Conservation (phyloP, 257 asterid species). For the Lantana camara region DNA sequence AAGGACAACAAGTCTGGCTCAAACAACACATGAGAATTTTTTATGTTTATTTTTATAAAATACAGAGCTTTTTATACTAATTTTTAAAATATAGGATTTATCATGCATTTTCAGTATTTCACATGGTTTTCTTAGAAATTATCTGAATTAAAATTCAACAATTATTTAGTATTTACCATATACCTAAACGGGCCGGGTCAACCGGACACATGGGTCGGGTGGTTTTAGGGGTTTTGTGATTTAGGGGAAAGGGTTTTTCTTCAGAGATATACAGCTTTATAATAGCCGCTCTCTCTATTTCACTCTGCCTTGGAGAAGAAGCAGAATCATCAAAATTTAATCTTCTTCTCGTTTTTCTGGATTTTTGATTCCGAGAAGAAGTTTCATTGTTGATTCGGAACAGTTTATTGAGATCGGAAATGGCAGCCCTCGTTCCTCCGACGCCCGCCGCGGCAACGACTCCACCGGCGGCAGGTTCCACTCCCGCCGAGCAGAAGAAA, state of each 20-base stretch:
- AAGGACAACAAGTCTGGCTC: too few species aligned
- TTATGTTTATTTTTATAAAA: too few species aligned
- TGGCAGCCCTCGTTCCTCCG: constrained; percentile 63
- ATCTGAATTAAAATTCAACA: too few species aligned
- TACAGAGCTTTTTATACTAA: too few species aligned
- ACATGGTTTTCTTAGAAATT: too few species aligned
- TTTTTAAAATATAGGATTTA: too few species aligned
- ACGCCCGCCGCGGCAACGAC: constrained; percentile 43
- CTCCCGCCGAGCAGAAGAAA: constrained; percentile 51
- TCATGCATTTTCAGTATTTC: too few species aligned
- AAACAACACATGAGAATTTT: too few species aligned
- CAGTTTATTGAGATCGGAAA: constrained; percentile 29
- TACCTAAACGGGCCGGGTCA: constrained; percentile 34
- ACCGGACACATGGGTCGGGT: neutral
- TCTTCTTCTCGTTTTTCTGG: constrained; percentile 31
- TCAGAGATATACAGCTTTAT: neutral
- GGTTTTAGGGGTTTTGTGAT: constrained; percentile 51
- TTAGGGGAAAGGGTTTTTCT: constrained; percentile 58
- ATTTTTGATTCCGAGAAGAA: neutral
- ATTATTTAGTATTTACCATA: too few species aligned
- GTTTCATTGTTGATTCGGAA: constrained; percentile 11
- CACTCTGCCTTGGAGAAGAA: constrained; percentile 19
- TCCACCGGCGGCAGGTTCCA: constrained; percentile 44
- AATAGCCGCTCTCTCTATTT: constrained; percentile 13
- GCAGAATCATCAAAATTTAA: constrained; percentile 15